Percentiles rank a stretch among this genome's conserved stretches.
These are phyloP conservation scores for Ceratocystiopsis brevicomis DNA, from an alignment of 2,329 filamentous ascomycete genomes.

Conservation along the genomic window DNA sequence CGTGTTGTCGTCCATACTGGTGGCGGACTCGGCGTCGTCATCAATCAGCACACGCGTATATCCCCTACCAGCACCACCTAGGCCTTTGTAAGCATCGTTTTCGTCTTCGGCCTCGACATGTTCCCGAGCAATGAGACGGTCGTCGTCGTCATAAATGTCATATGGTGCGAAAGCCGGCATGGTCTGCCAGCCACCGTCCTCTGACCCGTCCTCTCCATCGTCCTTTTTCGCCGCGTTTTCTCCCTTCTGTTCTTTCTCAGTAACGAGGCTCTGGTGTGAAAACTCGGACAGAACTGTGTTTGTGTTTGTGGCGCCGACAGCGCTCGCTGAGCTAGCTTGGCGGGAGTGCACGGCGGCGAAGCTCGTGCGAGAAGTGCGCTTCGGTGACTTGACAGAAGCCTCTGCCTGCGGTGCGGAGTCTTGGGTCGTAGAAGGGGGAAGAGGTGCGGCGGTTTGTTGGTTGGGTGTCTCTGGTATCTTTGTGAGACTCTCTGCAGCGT, in stretches of 20 bases:
- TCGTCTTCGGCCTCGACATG: slow-evolving; percentile 51
- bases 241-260: slow-evolving; percentile 20
- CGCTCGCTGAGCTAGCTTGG: slow-evolving; percentile 21
- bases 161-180: slow-evolving; percentile 90
- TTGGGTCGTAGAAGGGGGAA: no score
- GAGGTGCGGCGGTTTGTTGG: no score
- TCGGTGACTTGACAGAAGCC: no score
- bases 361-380: not conserved
- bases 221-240: not conserved
- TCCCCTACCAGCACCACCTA: slow-evolving; percentile 81
- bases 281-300: slow-evolving; percentile 48
- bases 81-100: slow-evolving; percentile 48
- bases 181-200: slow-evolving; percentile 66
- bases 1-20: slow-evolving; percentile 93
- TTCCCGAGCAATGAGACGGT: slow-evolving; percentile 69
- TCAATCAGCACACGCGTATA: slow-evolving; percentile 92
- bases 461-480: no score
- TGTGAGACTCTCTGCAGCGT: no score
- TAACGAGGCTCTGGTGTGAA: slow-evolving; percentile 66
- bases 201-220: slow-evolving; percentile 30
- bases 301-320: not conserved
- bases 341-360: slow-evolving; percentile 17
- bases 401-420: no score
- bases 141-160: slow-evolving; percentile 90
- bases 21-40: slow-evolving; percentile 83